Evolutionary conservation across 2,329 filamentous ascomycete genomes (phyloP).

Genomic region (Pseudogymnoascus sp.): DNA sequence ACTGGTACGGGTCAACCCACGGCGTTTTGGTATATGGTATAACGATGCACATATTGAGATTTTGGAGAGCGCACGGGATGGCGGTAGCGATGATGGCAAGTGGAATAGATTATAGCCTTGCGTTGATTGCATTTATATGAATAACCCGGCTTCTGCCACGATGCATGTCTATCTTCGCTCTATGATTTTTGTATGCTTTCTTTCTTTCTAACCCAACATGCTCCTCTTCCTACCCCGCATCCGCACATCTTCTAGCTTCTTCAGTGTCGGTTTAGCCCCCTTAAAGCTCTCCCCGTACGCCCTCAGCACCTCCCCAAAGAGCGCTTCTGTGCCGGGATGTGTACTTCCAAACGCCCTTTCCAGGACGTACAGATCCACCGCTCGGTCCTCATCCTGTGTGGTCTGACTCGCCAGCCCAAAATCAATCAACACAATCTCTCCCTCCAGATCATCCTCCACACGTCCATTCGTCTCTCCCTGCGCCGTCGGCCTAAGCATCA

Average conservation of each 20-base stretch:
- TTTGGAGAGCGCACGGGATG: not conserved
- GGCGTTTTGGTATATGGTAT: constrained; percentile 1
- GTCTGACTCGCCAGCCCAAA: constrained; percentile 84
- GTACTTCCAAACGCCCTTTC: constrained; percentile 93
- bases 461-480: constrained; percentile 18
- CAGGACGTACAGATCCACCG: constrained; percentile 92
- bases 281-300: constrained; percentile 71
- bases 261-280: constrained; percentile 66
- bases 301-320: constrained; percentile 67
- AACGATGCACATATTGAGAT: constrained; percentile 3
- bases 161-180: not conserved
- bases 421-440: constrained; percentile 85
- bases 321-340: constrained; percentile 73
- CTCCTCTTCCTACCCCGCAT: constrained; percentile 93
- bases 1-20: not conserved
- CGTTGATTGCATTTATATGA: constrained; percentile 2
- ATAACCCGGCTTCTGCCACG: not conserved
- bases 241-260: constrained; percentile 82
- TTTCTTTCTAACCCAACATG: constrained; percentile 68
- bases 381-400: constrained; percentile 80
- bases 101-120: not conserved
- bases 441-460: constrained; percentile 40
- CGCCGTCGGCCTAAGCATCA: constrained; percentile 61
- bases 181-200: not conserved
- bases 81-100: not conserved